phyloP scores from a whole-genome alignment of 2,329 filamentous ascomycete genomes.

The Xylaria sp. region DNA sequence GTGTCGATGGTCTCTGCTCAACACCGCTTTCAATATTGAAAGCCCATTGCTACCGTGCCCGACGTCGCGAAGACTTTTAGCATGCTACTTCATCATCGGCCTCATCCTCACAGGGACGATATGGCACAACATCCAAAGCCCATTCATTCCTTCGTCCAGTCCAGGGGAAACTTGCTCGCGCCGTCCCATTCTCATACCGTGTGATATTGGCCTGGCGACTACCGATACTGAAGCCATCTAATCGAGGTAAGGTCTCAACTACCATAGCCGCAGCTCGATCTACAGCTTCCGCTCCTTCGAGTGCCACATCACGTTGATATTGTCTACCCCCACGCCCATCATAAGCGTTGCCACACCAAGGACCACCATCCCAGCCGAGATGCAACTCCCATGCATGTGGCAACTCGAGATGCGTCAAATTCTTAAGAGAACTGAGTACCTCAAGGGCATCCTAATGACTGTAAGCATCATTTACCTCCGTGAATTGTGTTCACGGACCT shows the following conservation, averaged over 20 bases:
- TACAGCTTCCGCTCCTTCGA: conserved; percentile 5
- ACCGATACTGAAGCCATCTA: conserved; percentile 26
- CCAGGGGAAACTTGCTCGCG: conserved; percentile 27
- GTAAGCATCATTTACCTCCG: background rate
- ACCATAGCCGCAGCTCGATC: conserved; percentile 19
- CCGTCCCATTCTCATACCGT: conserved; percentile 27
- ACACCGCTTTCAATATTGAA: too few species aligned
- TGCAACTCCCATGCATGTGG: background rate
- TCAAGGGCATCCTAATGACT: conserved; percentile 16
- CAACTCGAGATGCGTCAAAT: conserved; percentile 33
- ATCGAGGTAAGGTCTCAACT: conserved; percentile 13
- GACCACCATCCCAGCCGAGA: conserved; percentile 24
- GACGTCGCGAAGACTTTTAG: background rate
- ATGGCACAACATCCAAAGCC: conserved; percentile 13
- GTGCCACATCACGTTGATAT: background rate
- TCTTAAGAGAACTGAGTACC: conserved; percentile 11
- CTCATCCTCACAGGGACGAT: background rate
- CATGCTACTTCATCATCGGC: background rate
- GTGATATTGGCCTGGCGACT: conserved; percentile 12
- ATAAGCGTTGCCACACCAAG: conserved; percentile 23
- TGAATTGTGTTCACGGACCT: background rate
- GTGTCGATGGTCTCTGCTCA: too few species aligned
- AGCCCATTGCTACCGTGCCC: too few species aligned
- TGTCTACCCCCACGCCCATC: conserved; percentile 11
- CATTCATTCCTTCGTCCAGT: conserved; percentile 29